Conservation (phyloP, 2,329 filamentous ascomycete species). For the Aspergillus brunneoviolaceus region DNA sequence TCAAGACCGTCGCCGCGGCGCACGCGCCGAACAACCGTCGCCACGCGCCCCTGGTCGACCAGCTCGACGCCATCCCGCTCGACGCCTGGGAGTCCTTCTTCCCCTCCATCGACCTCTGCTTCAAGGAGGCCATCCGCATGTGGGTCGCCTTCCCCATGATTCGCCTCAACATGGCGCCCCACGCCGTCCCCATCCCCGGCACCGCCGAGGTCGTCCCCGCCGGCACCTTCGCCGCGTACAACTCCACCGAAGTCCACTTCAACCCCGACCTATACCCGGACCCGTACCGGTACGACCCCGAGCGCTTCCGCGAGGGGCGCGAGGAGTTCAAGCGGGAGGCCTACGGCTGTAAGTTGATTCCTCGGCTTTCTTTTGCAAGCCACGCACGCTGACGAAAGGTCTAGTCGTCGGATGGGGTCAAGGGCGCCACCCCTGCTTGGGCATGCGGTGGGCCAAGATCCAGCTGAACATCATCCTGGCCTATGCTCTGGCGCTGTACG, state of each 20-base stretch:
- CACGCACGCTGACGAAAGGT: no score
- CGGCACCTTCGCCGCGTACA: background rate
- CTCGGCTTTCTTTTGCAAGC: no score
- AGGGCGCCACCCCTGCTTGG: no score
- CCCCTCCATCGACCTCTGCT: constrained; percentile 2
- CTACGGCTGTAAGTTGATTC: no score
- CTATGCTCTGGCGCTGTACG: no score
- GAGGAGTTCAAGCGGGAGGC: no score
- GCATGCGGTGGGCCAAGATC: no score
- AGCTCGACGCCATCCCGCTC: background rate
- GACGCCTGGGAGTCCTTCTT: constrained; percentile 1
- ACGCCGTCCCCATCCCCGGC: background rate
- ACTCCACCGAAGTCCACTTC: constrained; percentile 1
- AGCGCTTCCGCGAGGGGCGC: no score
- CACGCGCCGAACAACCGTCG: background rate
- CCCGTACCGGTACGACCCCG: no score
- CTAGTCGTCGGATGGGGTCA: no score
- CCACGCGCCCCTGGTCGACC: background rate
- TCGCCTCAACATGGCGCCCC: background rate
- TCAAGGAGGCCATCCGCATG: constrained; percentile 3
- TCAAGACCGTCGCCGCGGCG: background rate
- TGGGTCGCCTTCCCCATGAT: constrained; percentile 2
- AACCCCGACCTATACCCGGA: constrained; percentile 1
- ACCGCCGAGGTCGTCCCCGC: background rate
- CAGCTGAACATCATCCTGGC: no score